Evolutionary conservation across 805 yeast species (phyloP), one percentile per base, ranked within the genome.

Genomic region (Yarrowia hollandica): DNA sequence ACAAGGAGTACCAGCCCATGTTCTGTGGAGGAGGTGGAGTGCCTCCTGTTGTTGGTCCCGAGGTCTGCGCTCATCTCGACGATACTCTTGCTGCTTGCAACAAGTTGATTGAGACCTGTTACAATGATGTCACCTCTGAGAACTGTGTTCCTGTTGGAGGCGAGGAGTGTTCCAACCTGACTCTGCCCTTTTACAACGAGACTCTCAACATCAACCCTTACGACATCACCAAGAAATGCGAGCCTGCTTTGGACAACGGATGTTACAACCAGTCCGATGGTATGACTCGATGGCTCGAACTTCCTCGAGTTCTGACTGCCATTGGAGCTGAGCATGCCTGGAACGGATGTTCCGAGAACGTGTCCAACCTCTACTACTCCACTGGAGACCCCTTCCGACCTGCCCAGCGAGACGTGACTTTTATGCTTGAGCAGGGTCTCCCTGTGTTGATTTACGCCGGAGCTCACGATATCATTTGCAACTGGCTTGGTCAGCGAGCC

Each of bases 361-460:
- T 48, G 9, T 15, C 30, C 3, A 9, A 48, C 7, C 41, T 33
- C 7, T 48, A 12, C n/a, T 33, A 31, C 30, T 16, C 33, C 6
- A 77, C 80, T 30, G 90, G 89, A 44, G 90, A 85, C 72, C 81
- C 82, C 77, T 75, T 77, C 78, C 79, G 77, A 66, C 88, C 89
- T 14, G 82, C 76, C 77, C 82, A 80, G 69, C 78, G 77, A 64
- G 60, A 68, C 30, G 83, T 82, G 50, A 82, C 82, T 60, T 81
- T 81, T 42, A 75, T 84, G 63, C 77, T 90, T 65, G 85, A 88
- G 66, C 52, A 28, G n/a, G 46, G 46, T 3, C 68, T 89, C 44
- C 96, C 96, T 15, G 91, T 90, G 5, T 79, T 90, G 67, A 81
- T 89, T 62, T 90, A 90, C 67, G 96, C 96, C 14, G 97, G 97